phyloP scores from a whole-genome alignment of 2,329 filamentous ascomycete species.

The Seiridium unicorne region DNA sequence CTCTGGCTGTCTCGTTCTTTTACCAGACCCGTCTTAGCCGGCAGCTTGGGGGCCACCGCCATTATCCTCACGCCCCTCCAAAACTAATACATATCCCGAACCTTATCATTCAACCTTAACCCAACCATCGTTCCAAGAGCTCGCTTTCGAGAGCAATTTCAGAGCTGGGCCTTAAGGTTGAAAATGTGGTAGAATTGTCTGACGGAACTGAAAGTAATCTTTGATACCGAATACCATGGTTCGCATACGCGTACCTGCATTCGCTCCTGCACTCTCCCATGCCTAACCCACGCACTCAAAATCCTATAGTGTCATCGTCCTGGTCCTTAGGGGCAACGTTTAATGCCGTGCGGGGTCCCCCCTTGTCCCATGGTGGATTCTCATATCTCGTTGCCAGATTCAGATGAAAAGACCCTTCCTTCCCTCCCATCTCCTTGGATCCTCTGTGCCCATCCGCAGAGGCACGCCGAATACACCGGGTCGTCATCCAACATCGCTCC shows the following conservation, averaged over 20 bases:
- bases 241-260: not conserved
- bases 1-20: too few relatives aligned
- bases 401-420: not conserved
- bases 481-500: not conserved
- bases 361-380: not conserved
- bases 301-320: not conserved
- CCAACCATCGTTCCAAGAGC: too few relatives aligned
- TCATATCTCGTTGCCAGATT: conserved; percentile 2
- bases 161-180: too few relatives aligned
- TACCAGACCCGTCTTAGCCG: too few relatives aligned
- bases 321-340: not conserved
- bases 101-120: too few relatives aligned
- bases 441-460: not conserved
- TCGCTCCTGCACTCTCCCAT: too few relatives aligned
- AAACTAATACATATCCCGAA: too few relatives aligned
- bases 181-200: too few relatives aligned
- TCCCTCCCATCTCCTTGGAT: not conserved
- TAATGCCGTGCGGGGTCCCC: not conserved
- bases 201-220: not conserved
- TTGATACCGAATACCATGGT: not conserved
- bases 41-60: too few relatives aligned
- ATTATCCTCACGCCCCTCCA: too few relatives aligned
- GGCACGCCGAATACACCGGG: not conserved
- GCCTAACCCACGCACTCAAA: not conserved
- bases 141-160: too few relatives aligned